Conservation (phyloP, 2,329 filamentous ascomycete genomes). For the Fusarium transvaalense region DNA sequence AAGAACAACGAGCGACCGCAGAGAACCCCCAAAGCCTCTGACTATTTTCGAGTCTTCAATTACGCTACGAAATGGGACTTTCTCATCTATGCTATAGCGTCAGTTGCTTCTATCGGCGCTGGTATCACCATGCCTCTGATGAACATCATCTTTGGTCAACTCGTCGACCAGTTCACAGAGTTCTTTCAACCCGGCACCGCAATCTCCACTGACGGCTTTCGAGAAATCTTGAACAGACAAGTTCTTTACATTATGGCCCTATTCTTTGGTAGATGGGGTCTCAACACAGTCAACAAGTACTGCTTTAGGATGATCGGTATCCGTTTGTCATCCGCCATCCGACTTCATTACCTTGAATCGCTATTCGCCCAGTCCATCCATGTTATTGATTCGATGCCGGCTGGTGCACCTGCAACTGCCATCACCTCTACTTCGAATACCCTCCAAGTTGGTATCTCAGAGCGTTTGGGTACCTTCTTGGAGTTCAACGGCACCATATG, state of each 20-base stretch:
- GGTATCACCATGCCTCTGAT: slow-evolving; percentile 54
- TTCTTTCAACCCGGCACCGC: slow-evolving; percentile 44
- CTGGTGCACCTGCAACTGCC: slow-evolving; percentile 64
- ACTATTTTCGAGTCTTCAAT: slow-evolving; percentile 48
- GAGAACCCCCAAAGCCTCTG: slow-evolving; percentile 33
- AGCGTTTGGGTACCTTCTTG: slow-evolving; percentile 61
- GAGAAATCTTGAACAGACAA: slow-evolving; percentile 31
- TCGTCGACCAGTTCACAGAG: slow-evolving; percentile 48
- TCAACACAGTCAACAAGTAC: slow-evolving; percentile 45
- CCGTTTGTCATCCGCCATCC: slow-evolving; percentile 63
- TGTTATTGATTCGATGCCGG: slow-evolving; percentile 62
- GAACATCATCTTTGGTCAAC: slow-evolving; percentile 54
- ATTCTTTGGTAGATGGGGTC: slow-evolving; percentile 42
- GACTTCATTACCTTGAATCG: slow-evolving; percentile 63
- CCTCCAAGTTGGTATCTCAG: slow-evolving; percentile 66
- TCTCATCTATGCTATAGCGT: slow-evolving; percentile 47
- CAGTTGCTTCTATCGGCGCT: slow-evolving; percentile 51
- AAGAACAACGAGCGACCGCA: slow-evolving; percentile 1
- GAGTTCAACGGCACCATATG: slow-evolving; percentile 59
- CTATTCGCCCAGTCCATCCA: slow-evolving; percentile 64
- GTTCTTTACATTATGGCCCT: slow-evolving; percentile 47
- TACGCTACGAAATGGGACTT: slow-evolving; percentile 52
- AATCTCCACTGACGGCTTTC: slow-evolving; percentile 21
- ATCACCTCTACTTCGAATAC: slow-evolving; percentile 67
- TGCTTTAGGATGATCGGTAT: slow-evolving; percentile 63